Evolutionary conservation across 257 asterid genomes (phyloP), one percentile per base, ranked within the genome.

Genomic region (Echites panduratus): DNA sequence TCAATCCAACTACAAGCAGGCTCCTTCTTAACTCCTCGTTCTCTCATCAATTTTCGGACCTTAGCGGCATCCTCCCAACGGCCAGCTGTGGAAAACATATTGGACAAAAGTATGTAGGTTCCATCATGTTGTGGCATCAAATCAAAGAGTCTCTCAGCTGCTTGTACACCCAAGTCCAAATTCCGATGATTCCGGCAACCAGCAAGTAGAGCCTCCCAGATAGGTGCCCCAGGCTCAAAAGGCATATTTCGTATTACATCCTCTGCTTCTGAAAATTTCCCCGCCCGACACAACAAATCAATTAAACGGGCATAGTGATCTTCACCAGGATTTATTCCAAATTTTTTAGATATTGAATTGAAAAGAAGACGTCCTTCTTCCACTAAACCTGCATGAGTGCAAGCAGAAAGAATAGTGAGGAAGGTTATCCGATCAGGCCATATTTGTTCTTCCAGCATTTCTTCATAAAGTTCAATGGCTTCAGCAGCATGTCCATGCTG

Each of bases 1-100:
- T 89, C 90, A 41, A 89, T 86, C 96, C 96, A 87, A 72, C 96
- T 87, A 78, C 96, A 89, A 40, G 82, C 92, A 6, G 96, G 92
- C 83, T 89, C 96, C 75, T 89, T 89, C 82, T 85, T 89, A 71
- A 89, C 89, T 66, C 96, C 96, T 65, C 88, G 82, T 29, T 87
- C 90, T 82, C 96, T 82, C 92, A 89, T 89, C 24, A 85, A 65
- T 75, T 89, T 87, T 35, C 92, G 77, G 66, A 87, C 90, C 70
- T 27, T 75, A 3, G 89, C 89, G 50, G 85, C 89, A 3, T 84
- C 87, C 40, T 67, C 79, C 90, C 90, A 87, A 49, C 84, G 78
- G 56, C 90, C 89, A 14, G 88, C 90, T 29, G 78, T 68, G 38
- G 96, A 86, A 50, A 84, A 89, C 77, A 81, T 87, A 68, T 87